These are phyloP conservation scores for Daedaleopsis sinensis DNA, from an alignment of 768 basidiomycete species.

Conservation along the genomic window DNA sequence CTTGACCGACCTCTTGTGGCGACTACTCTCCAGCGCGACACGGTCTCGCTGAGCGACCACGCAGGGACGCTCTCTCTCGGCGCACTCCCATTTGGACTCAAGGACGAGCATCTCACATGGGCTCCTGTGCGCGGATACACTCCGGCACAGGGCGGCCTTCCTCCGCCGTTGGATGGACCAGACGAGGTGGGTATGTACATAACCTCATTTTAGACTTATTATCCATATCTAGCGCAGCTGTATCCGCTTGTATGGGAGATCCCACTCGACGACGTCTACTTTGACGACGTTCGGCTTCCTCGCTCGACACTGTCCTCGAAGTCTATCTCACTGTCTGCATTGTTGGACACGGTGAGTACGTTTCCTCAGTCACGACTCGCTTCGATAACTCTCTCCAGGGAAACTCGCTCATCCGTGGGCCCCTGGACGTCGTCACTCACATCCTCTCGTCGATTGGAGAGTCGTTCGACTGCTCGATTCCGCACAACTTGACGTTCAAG, in stretches of 20 bases:
- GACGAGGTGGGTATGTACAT: conserved; percentile 48
- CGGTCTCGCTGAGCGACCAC: conserved; percentile 70
- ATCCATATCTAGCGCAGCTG: conserved; percentile 19
- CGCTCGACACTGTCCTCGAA: conserved; percentile 53
- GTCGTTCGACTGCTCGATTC: conserved; percentile 57
- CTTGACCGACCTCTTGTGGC: conserved; percentile 46
- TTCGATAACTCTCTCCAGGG: conserved; percentile 45
- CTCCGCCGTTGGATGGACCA: conserved; percentile 56
- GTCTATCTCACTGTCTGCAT: conserved; percentile 57
- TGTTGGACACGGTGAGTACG: conserved; percentile 66
- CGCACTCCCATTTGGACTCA: conserved; percentile 55
- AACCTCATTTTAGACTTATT: background rate
- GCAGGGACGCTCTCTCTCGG: conserved; percentile 68
- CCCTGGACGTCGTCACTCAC: conserved; percentile 59
- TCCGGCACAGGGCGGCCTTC: conserved; percentile 52
- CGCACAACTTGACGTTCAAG: conserved; percentile 66
- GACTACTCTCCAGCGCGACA: conserved; percentile 70
- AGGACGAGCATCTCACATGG: conserved; percentile 61
- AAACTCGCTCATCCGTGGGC: conserved; percentile 77
- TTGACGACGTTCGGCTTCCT: conserved; percentile 65
- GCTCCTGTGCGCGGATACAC: conserved; percentile 62
- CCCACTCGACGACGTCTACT: conserved; percentile 67
- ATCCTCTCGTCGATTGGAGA: conserved; percentile 48
- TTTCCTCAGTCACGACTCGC: background rate
- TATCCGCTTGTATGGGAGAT: conserved; percentile 62